Evolutionary conservation across 2,329 filamentous ascomycete genomes (phyloP).

Genomic region (Verticillium alfalfae): DNA sequence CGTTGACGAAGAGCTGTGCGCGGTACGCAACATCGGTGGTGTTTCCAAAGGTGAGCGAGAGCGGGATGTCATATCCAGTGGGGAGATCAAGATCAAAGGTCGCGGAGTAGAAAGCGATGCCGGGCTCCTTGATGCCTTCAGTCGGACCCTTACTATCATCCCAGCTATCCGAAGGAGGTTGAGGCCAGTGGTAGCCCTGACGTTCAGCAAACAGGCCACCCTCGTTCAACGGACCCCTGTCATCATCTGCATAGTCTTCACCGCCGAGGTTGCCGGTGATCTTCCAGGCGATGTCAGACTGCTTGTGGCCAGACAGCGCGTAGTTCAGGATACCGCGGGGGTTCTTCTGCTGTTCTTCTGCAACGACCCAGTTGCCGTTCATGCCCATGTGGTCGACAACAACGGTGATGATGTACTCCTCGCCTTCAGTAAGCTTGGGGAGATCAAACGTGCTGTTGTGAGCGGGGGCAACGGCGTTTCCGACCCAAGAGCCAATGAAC

Average conservation of each 20-base stretch:
- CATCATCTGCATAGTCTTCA: conserved; percentile 50
- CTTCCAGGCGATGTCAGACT: conserved; percentile 50
- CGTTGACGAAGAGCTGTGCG: conserved; percentile 62
- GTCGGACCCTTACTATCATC: conserved; percentile 23
- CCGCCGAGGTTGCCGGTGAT: conserved; percentile 57
- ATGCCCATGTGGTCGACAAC: conserved; percentile 66
- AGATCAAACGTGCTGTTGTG: conserved; percentile 51
- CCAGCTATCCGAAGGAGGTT: conserved; percentile 38
- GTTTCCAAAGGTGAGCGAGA: conserved; percentile 47
- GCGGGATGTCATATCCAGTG: conserved; percentile 46
- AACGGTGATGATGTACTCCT: conserved; percentile 56
- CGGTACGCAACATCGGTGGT: conserved; percentile 37
- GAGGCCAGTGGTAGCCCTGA: conserved; percentile 50
- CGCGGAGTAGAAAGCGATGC: conserved; percentile 51
- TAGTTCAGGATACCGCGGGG: conserved; percentile 55
- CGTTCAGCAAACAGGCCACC: conserved; percentile 52
- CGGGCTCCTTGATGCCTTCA: conserved; percentile 33
- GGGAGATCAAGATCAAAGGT: conserved; percentile 49
- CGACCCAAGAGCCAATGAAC: conserved; percentile 58
- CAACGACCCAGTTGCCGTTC: conserved; percentile 55
- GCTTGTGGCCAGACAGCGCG: conserved; percentile 37
- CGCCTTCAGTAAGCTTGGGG: conserved; percentile 42
- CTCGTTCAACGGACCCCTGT: conserved; percentile 56
- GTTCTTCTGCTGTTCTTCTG: conserved; percentile 50
- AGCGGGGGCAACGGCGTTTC: conserved; percentile 38